Base-by-base conservation (phyloP, 805 yeast species). In the Hanseniaspora clermontiae region DNA sequence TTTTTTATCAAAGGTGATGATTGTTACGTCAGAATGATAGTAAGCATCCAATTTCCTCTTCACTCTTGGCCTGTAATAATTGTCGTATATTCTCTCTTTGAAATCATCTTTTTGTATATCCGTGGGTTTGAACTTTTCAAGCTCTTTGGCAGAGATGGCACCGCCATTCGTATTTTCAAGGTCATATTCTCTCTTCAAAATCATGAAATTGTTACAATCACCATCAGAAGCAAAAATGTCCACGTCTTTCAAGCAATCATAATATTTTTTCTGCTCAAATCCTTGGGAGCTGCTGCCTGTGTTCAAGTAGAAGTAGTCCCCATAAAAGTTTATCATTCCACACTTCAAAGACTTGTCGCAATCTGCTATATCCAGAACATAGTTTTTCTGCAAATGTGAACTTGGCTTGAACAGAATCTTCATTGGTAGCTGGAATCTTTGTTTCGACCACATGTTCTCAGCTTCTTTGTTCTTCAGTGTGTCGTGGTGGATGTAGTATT, bases 341-440 rank as follows among this genome's bases (percentile, higher is more conserved):
- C 56, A 45, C 32, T 52, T 52, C 20, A 52, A 38, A 24, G 34
- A 20, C 15, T 45, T 42, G 19, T 46, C 82, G 11, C 76, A 67
- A 51, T 84, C 89, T 60, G 82, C 83, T 60, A 83, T 74, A 62
- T 82, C 91, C 36, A 85, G 76, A 68, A 87, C 95, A 4, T 62
- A 31, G 45, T 68, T 66, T 17, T 61, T 64, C 70, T 71, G 49
- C 80, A 87, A 56, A 71, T 73, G 74, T 79, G 69, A 61, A 37
- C 61, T 59, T 0, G 90, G 86, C 36, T 69, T 74, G 91, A 93
- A 86, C n/a, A 77, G 69, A 0, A 70, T 66, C 0, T 65, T 60
- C 61, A 77, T 80, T 47, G 75, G 80, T 14, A 79, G 65, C 39
- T 63, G 68, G 17, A 74, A 75, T 3, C 71, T 65, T 48, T 77